phyloP scores from a whole-genome alignment of 768 basidiomycete species.

The Artomyces pyxidatus region DNA sequence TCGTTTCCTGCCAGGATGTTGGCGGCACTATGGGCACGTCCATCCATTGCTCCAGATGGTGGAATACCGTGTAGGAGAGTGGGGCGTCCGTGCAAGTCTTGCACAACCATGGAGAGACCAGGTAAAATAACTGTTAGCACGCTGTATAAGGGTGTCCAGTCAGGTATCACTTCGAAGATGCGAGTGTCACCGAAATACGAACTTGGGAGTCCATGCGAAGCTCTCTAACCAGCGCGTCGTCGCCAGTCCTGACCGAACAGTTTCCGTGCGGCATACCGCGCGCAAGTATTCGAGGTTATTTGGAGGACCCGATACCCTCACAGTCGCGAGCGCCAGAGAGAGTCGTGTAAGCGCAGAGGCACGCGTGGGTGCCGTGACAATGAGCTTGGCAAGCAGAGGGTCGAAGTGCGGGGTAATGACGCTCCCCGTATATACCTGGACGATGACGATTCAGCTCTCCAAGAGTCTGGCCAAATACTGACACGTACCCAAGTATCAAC shows the following conservation, averaged over 20 bases:
- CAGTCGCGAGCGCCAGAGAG: constrained; percentile 27
- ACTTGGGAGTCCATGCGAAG: constrained; percentile 37
- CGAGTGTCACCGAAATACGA: constrained; percentile 13
- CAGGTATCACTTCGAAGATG: not conserved
- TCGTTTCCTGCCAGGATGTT: constrained; percentile 54
- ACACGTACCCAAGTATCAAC: constrained; percentile 48
- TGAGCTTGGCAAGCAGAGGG: constrained; percentile 51
- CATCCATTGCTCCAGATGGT: constrained; percentile 57
- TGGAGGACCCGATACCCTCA: constrained; percentile 46
- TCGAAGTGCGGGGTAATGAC: constrained; percentile 47
- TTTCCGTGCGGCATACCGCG: constrained; percentile 31
- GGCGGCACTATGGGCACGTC: constrained; percentile 43
- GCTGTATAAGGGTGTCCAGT: constrained; percentile 17
- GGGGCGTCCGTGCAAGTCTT: constrained; percentile 47
- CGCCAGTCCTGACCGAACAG: constrained; percentile 34
- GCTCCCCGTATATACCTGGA: constrained; percentile 32
- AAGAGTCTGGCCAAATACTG: not conserved
- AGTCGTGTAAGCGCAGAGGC: constrained; percentile 39
- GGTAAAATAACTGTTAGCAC: constrained; percentile 46
- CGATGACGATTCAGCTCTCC: too few relatives aligned
- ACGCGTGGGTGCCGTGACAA: constrained; percentile 41
- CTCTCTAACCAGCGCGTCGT: constrained; percentile 42
- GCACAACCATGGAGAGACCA: constrained; percentile 50
- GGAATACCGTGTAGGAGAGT: constrained; percentile 51
- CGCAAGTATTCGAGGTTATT: constrained; percentile 50